These are phyloP conservation scores for Blepharisma japonicum DNA, from an alignment of 73 alveolate genomes.

Conservation along the genomic window DNA sequence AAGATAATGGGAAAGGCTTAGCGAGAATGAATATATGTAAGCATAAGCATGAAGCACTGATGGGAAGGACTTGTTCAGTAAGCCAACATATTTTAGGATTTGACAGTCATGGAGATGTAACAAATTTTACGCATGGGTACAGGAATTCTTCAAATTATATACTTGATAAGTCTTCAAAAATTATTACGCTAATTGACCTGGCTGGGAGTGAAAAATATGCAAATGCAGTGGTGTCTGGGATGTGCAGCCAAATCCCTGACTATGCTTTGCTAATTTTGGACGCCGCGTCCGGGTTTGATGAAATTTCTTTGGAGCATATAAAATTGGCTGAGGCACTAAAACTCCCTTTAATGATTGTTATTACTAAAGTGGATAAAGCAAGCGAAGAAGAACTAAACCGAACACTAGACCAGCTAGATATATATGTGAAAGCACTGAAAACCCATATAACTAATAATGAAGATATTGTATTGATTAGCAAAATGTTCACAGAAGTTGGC, in stretches of 20 bases:
- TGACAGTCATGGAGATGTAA: slow-evolving; percentile 85
- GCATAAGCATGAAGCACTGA: slow-evolving; percentile 78
- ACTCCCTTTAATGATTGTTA: slow-evolving; percentile 87
- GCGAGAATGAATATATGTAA: slow-evolving; percentile 83
- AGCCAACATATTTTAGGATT: slow-evolving; percentile 89
- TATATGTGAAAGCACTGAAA: slow-evolving; percentile 32
- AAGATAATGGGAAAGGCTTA: slow-evolving; percentile 89
- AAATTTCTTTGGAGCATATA: slow-evolving; percentile 71
- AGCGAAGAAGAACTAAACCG: slow-evolving; percentile 43
- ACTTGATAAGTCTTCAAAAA: slow-evolving; percentile 56
- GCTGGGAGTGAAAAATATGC: slow-evolving; percentile 91
- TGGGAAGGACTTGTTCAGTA: slow-evolving; percentile 88
- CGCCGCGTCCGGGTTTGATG: slow-evolving; percentile 66
- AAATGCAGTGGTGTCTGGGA: slow-evolving; percentile 76
- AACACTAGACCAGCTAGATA: slow-evolving; percentile 41
- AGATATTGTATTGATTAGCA: slow-evolving; percentile 72
- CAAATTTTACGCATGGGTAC: slow-evolving; percentile 47
- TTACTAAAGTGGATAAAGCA: slow-evolving; percentile 71
- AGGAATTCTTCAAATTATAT: slow-evolving; percentile 15
- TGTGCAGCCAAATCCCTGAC: slow-evolving; percentile 82
- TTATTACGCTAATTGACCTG: slow-evolving; percentile 92
- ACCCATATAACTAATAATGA: slow-evolving; percentile 64
- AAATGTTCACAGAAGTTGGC: slow-evolving; percentile 62
- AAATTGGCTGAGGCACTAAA: slow-evolving; percentile 74
- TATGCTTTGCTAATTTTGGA: slow-evolving; percentile 80